Evolutionary conservation across 352 stramenopile genomes (phyloP), one percentile per base, ranked within the genome.

Genomic region (Phytophthora brassicae): DNA sequence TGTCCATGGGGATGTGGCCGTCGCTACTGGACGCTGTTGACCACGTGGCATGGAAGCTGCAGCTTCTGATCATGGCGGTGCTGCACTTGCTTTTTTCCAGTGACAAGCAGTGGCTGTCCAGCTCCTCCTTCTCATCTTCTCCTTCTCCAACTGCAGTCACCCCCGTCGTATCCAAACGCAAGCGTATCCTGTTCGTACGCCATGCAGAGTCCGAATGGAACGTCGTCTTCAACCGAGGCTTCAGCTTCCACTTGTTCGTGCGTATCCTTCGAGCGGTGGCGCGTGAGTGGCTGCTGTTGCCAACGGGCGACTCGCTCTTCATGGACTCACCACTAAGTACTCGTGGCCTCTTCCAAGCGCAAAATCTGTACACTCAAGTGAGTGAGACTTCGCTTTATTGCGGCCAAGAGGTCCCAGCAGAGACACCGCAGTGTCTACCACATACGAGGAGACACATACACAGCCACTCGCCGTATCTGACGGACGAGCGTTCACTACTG

Each of bases 121-220:
- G 44, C 38, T 9, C 6, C 39, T 41, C 35, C 35, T 41, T 7
- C 35, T 41, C 35, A 14, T 17, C 4, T 2, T 14, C 29, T 23
- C 31, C 31, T 14, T 8, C 19, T 13, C 20, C 42, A 42, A 24
- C 9, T 14, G 22, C 35, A 14, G 22, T 19, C 11, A 5, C 7
- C 19, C 23, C 36, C 20, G 26, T 38, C 39, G 46, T 73, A 6
- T 67, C 38, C 19, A 71, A 74, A 45, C 44, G 26, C 28, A 92
- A 90, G 69, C 84, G 78, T 41, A 70, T 96, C 26, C 44, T 96
- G 7, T 95, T 95, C 60, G 72, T 95, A 20, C 81, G 88, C n/a
- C 88, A 96, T 43, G 85, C 80, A 28, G 88, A 96, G 70, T 94
- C 84, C 41, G 81, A 92, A 61, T 95, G 88, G 88, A 96, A 96